These are phyloP conservation scores for Entonaema liquescens DNA, from an alignment of 495 filamentous ascomycete genomes.

Conservation along the genomic window DNA sequence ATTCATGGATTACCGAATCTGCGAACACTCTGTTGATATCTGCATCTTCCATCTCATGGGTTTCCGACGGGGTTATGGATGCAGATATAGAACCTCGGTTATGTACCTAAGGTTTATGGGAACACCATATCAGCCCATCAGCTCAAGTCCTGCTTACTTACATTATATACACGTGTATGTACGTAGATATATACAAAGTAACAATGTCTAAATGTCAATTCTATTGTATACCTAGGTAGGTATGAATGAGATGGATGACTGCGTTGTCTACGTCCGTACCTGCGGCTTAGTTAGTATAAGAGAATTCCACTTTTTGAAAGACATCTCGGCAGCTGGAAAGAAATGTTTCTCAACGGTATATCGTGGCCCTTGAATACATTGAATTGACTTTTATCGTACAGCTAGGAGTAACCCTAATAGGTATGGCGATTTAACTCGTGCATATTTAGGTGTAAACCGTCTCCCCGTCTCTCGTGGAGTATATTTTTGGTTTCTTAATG, in stretches of 20 bases:
- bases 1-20: background rate
- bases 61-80: background rate
- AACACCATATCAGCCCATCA: background rate
- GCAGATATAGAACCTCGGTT: background rate
- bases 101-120: background rate
- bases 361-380: background rate
- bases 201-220: background rate
- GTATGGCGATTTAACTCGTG: background rate
- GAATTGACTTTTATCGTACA: background rate
- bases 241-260: background rate
- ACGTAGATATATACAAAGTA: background rate
- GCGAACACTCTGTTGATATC: background rate
- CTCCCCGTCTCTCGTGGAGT: background rate
- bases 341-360: background rate
- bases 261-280: background rate
- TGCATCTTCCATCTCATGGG: background rate
- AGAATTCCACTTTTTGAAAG: background rate
- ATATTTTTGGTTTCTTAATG: background rate
- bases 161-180: background rate
- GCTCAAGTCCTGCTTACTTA: background rate
- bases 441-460: background rate
- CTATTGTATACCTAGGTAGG: background rate
- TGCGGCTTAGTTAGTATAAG: background rate
- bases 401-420: background rate
- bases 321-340: background rate